These are phyloP conservation scores for Platanus orientalis DNA, from an alignment of 164 flowering plant genomes.

Conservation along the genomic window DNA sequence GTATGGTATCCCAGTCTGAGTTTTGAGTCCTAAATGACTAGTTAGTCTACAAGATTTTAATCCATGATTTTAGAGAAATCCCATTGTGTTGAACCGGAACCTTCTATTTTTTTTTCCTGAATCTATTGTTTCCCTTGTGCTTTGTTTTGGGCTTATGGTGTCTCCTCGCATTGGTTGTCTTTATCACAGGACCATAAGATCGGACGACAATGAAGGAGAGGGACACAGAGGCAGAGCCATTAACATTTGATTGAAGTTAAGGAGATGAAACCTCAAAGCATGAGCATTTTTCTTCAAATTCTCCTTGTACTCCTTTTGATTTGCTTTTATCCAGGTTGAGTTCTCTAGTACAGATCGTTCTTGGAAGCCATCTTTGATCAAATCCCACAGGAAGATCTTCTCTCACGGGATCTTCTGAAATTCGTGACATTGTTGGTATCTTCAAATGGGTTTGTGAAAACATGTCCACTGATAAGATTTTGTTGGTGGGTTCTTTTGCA, in stretches of 20 bases:
- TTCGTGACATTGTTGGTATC: slow-evolving; percentile 65
- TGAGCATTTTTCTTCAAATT: too few species aligned
- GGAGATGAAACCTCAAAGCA: neutral
- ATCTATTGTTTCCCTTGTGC: neutral
- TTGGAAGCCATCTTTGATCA: too few species aligned
- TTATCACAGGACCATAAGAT: slow-evolving; percentile 50
- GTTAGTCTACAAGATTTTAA: too few species aligned
- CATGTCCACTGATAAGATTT: slow-evolving; percentile 40
- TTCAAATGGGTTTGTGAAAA: slow-evolving; percentile 56
- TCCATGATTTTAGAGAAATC: neutral
- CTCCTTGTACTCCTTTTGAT: too few species aligned
- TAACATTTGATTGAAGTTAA: slow-evolving; percentile 27
- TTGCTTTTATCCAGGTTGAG: too few species aligned
- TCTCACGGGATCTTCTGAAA: slow-evolving; percentile 69
- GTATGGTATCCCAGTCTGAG: too few species aligned
- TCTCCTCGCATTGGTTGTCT: neutral
- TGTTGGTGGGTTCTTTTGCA: slow-evolving; percentile 82
- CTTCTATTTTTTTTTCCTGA: neutral
- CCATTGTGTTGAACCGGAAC: neutral
- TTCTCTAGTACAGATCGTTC: too few species aligned
- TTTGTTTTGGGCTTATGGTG: neutral
- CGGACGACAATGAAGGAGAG: slow-evolving; percentile 51
- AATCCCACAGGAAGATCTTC: slow-evolving; percentile 73
- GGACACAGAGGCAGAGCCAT: slow-evolving; percentile 55
- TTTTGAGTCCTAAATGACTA: too few species aligned